phyloP scores from a whole-genome alignment of 2,329 filamentous ascomycete genomes.

The Catunica adiposa region DNA sequence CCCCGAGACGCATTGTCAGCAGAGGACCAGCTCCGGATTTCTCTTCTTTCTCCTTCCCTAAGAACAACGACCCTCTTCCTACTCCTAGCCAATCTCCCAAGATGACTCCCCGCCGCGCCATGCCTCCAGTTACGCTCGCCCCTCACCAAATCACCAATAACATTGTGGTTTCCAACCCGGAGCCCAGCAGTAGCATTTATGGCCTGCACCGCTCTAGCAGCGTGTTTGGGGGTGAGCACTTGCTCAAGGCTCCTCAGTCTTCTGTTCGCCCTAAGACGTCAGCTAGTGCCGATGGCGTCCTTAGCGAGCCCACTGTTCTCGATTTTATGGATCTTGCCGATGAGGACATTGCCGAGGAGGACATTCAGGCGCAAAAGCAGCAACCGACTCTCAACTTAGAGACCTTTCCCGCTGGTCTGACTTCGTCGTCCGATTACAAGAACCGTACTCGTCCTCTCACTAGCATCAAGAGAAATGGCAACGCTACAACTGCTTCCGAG shows the following conservation, averaged over 20 bases:
- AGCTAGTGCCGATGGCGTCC: constrained; percentile 17
- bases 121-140: constrained; percentile 3
- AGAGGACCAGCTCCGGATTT: constrained; percentile 12
- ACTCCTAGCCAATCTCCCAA: constrained; percentile 9
- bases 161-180: constrained; percentile 7
- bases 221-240: constrained; percentile 6
- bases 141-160: neutral
- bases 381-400: neutral
- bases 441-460: constrained; percentile 7
- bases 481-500: neutral
- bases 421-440: neutral
- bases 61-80: neutral
- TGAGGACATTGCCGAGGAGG: constrained; percentile 39
- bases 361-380: constrained; percentile 8
- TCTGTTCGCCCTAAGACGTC: constrained; percentile 9
- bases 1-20: constrained; percentile 6
- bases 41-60: constrained; percentile 10
- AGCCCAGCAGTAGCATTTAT: constrained; percentile 3
- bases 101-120: constrained; percentile 3
- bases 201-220: constrained; percentile 7
- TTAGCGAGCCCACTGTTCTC: constrained; percentile 34
- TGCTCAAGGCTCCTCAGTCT: constrained; percentile 1
- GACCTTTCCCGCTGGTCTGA: constrained; percentile 4
- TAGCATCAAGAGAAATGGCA: constrained; percentile 1
- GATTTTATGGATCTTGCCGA: constrained; percentile 40